A percentile compares a stretch with the other conserved stretches of the same genome.
Evolutionary conservation across 305 asterid species (phyloP).

Genomic region (Coffea humblotiana): DNA sequence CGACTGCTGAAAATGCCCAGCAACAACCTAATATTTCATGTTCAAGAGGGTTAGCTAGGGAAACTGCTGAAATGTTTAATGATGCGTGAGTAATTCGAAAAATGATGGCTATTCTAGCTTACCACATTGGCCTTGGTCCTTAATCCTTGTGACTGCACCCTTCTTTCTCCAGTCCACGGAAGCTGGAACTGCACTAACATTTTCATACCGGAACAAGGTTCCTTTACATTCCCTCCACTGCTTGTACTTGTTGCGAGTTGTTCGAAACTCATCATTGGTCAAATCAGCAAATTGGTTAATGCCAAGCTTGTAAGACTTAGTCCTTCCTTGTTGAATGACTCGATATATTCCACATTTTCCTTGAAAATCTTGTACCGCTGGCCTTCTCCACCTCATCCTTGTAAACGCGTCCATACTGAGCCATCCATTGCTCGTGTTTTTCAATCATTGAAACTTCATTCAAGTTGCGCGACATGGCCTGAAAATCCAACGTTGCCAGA

Average conservation of each 20-base stretch:
- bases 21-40: neutral
- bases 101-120: neutral
- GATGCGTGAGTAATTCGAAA: too few relatives aligned
- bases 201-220: constrained; percentile 1
- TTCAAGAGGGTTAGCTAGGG: too few relatives aligned
- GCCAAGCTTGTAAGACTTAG: constrained; percentile 4
- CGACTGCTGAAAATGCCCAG: constrained; percentile 25
- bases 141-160: constrained; percentile 10
- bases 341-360: constrained; percentile 5
- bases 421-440: constrained; percentile 15
- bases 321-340: constrained; percentile 11
- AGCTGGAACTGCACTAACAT: neutral
- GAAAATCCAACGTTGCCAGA: neutral
- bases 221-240: too few relatives aligned
- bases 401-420: constrained; percentile 7
- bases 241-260: neutral
- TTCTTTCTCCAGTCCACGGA: constrained; percentile 15
- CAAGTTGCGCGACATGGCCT: neutral
- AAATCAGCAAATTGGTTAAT: constrained; percentile 18
- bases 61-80: too few relatives aligned
- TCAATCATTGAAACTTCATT: neutral
- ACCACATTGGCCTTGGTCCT: constrained; percentile 22
- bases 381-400: neutral
- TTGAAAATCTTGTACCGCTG: constrained; percentile 8
- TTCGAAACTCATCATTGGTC: neutral